These are phyloP conservation scores for Nannochloropsis gaditana DNA, from an alignment of 108 stramenopile species.

Conservation along the genomic window DNA sequence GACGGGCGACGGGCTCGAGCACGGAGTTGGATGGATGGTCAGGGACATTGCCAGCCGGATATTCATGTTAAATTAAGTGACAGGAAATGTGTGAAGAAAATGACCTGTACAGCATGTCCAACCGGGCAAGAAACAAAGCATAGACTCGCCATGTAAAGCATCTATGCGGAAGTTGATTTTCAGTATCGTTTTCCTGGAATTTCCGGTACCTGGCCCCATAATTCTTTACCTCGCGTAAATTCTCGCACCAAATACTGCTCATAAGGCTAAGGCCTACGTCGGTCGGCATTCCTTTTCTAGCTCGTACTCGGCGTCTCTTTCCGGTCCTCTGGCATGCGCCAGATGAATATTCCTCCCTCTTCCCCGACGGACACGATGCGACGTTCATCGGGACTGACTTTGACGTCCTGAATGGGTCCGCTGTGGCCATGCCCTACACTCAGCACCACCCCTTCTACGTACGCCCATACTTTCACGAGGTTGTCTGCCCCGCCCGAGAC, in stretches of 20 bases:
- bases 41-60: slow-evolving; percentile 84
- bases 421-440: slow-evolving; percentile 68
- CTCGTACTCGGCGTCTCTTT: not conserved
- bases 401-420: slow-evolving; percentile 59
- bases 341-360: slow-evolving; percentile 77
- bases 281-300: too few relatives aligned
- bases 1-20: slow-evolving; percentile 80
- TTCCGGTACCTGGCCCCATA: too few relatives aligned
- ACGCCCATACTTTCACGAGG: slow-evolving; percentile 71
- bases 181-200: too few relatives aligned
- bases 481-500: slow-evolving; percentile 70
- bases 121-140: too few relatives aligned
- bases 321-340: slow-evolving; percentile 48
- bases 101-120: too few relatives aligned
- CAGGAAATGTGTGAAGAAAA: not conserved
- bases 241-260: too few relatives aligned
- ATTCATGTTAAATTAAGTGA: slow-evolving; percentile 61
- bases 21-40: slow-evolving; percentile 94
- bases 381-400: slow-evolving; percentile 63
- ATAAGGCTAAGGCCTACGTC: too few relatives aligned
- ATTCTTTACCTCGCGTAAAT: too few relatives aligned
- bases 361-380: slow-evolving; percentile 66
- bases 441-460: slow-evolving; percentile 66
- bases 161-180: too few relatives aligned
- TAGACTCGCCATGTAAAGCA: too few relatives aligned